phyloP scores from a whole-genome alignment of 768 basidiomycete genomes.

The Mycena capillaripes region DNA sequence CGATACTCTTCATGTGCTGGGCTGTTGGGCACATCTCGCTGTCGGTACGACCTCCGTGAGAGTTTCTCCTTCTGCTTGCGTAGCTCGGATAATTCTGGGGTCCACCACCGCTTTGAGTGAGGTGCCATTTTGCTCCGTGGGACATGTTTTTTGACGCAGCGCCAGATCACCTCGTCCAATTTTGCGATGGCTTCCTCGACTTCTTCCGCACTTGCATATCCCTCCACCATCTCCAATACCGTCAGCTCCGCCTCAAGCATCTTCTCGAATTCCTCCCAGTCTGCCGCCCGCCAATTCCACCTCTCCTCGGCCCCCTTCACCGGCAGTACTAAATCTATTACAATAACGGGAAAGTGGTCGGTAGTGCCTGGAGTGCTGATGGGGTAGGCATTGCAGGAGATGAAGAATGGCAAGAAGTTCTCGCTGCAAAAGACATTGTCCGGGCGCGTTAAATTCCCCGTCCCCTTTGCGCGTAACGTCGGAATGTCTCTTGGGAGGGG shows the following conservation, averaged over 20 bases:
- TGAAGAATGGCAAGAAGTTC: neutral
- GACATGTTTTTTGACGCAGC: neutral
- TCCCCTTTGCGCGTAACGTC: neutral
- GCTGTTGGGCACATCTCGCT: neutral
- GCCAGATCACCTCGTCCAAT: neutral
- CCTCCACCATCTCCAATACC: neutral
- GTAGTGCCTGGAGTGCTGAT: neutral
- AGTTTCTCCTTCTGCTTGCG: neutral
- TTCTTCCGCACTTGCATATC: slow-evolving; percentile 1
- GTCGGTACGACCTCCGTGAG: neutral
- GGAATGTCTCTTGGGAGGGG: neutral
- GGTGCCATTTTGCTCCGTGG: neutral
- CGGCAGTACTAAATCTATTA: neutral
- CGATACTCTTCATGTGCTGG: neutral
- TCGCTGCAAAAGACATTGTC: slow-evolving; percentile 16
- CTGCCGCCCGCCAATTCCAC: neutral
- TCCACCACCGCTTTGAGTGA: neutral
- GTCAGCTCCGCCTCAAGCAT: neutral
- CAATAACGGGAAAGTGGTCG: slow-evolving; percentile 10
- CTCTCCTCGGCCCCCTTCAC: neutral
- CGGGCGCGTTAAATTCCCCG: neutral
- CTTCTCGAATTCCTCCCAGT: neutral
- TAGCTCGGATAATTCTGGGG: neutral
- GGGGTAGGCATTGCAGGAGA: slow-evolving; percentile 7
- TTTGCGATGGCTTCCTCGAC: neutral